Evolutionary conservation across 352 stramenopile species (phyloP), one percentile per base, ranked within the genome.

Genomic region (Pythium inflatum): DNA sequence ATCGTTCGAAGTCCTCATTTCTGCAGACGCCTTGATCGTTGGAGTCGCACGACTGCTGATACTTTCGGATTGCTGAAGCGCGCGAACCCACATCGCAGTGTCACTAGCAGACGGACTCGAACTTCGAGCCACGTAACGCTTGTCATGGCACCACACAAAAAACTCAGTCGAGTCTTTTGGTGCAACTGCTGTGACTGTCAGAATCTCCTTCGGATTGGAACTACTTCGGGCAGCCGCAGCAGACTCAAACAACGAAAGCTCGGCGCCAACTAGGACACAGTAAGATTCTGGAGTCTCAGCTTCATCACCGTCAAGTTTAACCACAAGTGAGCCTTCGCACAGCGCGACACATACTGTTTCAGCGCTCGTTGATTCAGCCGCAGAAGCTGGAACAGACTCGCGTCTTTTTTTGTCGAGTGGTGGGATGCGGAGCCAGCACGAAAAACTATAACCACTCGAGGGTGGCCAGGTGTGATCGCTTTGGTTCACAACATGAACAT

Each of bases 401-500:
- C 27, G 43, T 30, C 40, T 49, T 34, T 50, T 68, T 41, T 53
- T 70, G 13, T 66, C 41, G 9, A 57, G 13, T 0, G 62, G 34
- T 40, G 85, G 80, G 64, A 95, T 88, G 14, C 77, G 71, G 2
- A 92, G 50, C 87, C 87, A 95, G 38, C 82, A 93, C 2, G 82
- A 82, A 70, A 93, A 91, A 0, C 83, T 91, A 51, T 93, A 95
- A 13, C 85, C 87, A 33, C 81, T 89, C 34, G 80, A 72, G 20
- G 87, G 81, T 28, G 87, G 87, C 87, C 87, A 95, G 12, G 79
- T 36, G 31, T 80, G 80, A 64, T 92, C 85, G 11, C 54, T 55
- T 54, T 66, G 82, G 45, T 89, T 90, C 16, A 89, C 77, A 57
- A 92, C 70, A 41, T 92, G 83, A 22, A 91, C 71, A 34, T 92